Conservation (phyloP, 441 rosid genomes). For the Metrosideros polymorpha region DNA sequence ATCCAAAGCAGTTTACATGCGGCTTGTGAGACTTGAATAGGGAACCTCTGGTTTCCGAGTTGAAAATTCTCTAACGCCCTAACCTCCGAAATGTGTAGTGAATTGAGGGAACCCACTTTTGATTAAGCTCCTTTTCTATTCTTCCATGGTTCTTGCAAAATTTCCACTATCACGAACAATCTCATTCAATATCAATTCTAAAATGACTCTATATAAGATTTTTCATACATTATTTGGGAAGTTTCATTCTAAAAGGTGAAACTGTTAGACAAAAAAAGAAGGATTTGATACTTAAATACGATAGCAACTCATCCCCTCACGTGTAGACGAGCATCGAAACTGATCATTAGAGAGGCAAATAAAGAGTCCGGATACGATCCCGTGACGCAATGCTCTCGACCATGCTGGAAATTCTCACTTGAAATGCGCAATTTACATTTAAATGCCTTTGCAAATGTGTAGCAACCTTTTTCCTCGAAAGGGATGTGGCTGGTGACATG, state of each 20-base stretch:
- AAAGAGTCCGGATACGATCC: not conserved
- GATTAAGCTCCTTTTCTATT: not conserved
- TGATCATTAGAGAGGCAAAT: not conserved
- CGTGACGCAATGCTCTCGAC: not conserved
- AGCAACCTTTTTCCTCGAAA: not conserved
- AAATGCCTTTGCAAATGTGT: not conserved
- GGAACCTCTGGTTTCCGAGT: rapidly evolving
- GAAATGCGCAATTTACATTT: not conserved
- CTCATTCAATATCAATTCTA: not conserved
- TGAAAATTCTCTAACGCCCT: not conserved
- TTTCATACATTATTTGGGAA: not conserved
- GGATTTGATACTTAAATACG: not conserved
- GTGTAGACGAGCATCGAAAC: not conserved
- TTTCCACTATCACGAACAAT: not conserved
- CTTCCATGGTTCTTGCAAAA: not conserved
- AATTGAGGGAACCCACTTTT: not conserved
- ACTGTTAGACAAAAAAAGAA: not conserved
- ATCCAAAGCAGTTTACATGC: not conserved
- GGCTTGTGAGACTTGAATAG: not conserved
- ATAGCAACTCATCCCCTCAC: not conserved
- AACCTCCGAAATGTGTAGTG: not conserved
- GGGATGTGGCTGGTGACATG: not conserved
- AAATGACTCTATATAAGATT: not conserved
- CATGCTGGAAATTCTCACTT: not conserved
- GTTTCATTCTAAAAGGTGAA: not conserved